Percentiles rank a stretch among this genome's conserved stretches.
These are phyloP conservation scores for Zygoascus sp. DNA, from an alignment of 1,139 yeast species.

Conservation along the genomic window DNA sequence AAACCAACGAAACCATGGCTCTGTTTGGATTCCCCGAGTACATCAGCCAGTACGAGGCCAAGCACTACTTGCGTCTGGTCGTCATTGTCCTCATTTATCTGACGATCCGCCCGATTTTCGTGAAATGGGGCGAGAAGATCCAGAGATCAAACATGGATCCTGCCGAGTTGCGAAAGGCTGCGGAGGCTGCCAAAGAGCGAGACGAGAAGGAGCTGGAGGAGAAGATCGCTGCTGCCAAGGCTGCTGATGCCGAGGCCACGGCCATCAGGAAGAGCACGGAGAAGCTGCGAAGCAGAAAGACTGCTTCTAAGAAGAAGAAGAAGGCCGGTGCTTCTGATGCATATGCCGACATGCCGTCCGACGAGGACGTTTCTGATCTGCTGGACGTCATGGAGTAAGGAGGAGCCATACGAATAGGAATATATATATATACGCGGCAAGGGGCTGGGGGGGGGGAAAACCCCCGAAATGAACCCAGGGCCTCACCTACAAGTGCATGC, in stretches of 20 bases:
- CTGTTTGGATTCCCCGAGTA: slow-evolving; percentile 26
- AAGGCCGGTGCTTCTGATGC: slow-evolving; percentile 18
- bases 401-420: neutral
- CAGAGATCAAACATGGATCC: slow-evolving; percentile 45
- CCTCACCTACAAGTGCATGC: too few species aligned
- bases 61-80: slow-evolving; percentile 28
- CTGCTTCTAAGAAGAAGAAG: slow-evolving; percentile 12
- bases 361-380: slow-evolving; percentile 66
- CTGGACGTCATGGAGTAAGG: slow-evolving; percentile 41
- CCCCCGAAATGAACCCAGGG: too few species aligned
- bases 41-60: slow-evolving; percentile 22
- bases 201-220: slow-evolving; percentile 31
- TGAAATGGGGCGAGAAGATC: slow-evolving; percentile 38
- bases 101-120: slow-evolving; percentile 25
- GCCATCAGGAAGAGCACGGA: slow-evolving; percentile 13
- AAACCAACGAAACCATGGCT: slow-evolving; percentile 11
- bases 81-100: slow-evolving; percentile 26
- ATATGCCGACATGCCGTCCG: slow-evolving; percentile 56
- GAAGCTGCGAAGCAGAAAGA: slow-evolving; percentile 4
- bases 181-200: slow-evolving; percentile 42
- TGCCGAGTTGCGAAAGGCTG: slow-evolving; percentile 37
- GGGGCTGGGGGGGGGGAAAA: too few species aligned
- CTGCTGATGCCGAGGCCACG: slow-evolving; percentile 9
- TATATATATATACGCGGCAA: slow-evolving; percentile 54
- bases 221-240: slow-evolving; percentile 15